phyloP scores from a whole-genome alignment of 2,329 filamentous ascomycete species.

The Trichoderma sp. region DNA sequence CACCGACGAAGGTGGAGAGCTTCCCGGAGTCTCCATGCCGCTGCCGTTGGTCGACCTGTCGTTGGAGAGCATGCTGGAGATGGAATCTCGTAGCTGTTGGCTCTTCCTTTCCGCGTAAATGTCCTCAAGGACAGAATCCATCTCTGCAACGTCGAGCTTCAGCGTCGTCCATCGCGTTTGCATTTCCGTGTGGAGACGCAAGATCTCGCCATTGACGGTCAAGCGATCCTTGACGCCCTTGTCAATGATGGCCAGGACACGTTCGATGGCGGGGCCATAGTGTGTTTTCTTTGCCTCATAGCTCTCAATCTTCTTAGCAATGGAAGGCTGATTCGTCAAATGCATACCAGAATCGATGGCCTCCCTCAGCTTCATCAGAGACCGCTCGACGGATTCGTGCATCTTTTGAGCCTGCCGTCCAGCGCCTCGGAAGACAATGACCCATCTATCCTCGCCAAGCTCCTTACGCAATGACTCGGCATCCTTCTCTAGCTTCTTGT shows the following conservation, averaged over 20 bases:
- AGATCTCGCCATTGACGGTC: constrained; percentile 93
- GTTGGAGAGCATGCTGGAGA: constrained; percentile 86
- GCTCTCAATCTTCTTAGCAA: constrained; percentile 82
- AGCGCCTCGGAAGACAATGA: constrained; percentile 90
- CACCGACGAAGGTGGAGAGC: constrained; percentile 61
- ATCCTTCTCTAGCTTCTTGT: constrained; percentile 84
- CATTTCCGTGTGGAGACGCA: constrained; percentile 82
- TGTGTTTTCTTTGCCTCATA: constrained; percentile 95
- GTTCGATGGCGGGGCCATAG: constrained; percentile 89
- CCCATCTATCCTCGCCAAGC: constrained; percentile 92
- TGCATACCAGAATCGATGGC: constrained; percentile 73
- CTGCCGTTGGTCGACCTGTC: constrained; percentile 72
- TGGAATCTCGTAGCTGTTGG: constrained; percentile 83
- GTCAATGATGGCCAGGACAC: constrained; percentile 88
- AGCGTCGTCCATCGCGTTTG: constrained; percentile 76
- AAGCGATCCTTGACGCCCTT: constrained; percentile 93
- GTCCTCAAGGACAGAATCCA: constrained; percentile 74
- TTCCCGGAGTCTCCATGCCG: constrained; percentile 67
- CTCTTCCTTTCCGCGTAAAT: constrained; percentile 60
- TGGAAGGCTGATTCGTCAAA: constrained; percentile 64
- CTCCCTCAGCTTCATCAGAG: constrained; percentile 77
- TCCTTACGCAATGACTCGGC: constrained; percentile 87
- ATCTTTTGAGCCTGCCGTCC: constrained; percentile 92
- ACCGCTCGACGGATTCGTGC: constrained; percentile 91
- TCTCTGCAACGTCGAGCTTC: constrained; percentile 72